Evolutionary conservation across 352 stramenopile species (phyloP).

Genomic region (Elongisporangium prolatum): DNA sequence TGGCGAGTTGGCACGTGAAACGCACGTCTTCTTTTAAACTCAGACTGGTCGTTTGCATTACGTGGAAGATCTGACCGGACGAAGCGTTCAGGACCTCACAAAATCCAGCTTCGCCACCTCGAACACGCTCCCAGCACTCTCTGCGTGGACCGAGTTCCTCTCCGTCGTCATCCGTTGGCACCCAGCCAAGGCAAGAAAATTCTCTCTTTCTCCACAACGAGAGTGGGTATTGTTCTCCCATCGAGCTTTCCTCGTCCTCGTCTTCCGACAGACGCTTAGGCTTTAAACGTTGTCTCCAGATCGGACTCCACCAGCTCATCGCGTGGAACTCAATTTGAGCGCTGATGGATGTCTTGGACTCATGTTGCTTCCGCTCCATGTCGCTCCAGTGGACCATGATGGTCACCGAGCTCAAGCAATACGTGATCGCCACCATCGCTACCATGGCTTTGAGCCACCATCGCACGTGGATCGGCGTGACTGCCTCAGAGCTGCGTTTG

Average conservation of each 20-base stretch:
- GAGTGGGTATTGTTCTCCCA: slow-evolving; percentile 3
- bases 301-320: slow-evolving; percentile 1
- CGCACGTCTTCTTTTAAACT: slow-evolving; percentile 63
- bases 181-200: slow-evolving; percentile 68
- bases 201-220: slow-evolving; percentile 26
- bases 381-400: slow-evolving; percentile 27
- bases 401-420: slow-evolving; percentile 18
- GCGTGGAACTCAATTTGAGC: slow-evolving; percentile 9
- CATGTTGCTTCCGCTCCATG: slow-evolving; percentile 10
- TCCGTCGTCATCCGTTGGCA: slow-evolving; percentile 49
- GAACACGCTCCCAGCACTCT: slow-evolving; percentile 64
- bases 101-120: slow-evolving; percentile 45
- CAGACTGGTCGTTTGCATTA: slow-evolving; percentile 59
- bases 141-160: slow-evolving; percentile 34
- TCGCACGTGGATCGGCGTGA: background rate
- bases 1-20: slow-evolving; percentile 66
- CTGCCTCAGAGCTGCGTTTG: background rate
- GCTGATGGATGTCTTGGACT: slow-evolving; percentile 2
- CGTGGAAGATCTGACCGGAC: slow-evolving; percentile 41
- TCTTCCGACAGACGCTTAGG: background rate
- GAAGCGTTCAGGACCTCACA: slow-evolving; percentile 56
- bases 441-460: background rate
- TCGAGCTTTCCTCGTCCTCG: background rate
- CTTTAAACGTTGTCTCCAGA: background rate
- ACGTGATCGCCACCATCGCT: slow-evolving; percentile 6